Conservation (phyloP, 2,329 filamentous ascomycete genomes). For the Tympanopsis confertula region DNA sequence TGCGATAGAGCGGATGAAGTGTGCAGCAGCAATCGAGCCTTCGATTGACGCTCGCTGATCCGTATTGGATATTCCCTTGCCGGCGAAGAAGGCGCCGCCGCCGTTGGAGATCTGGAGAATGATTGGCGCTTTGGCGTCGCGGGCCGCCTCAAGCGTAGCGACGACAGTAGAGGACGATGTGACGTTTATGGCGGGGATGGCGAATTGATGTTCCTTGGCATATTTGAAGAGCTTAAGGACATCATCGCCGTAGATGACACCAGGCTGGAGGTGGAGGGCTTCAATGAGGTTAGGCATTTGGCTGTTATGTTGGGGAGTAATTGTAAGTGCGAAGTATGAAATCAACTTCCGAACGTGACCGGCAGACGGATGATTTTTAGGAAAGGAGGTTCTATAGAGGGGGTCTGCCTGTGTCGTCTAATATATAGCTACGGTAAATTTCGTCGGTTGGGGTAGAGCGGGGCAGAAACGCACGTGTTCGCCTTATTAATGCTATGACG, state of each 20-base stretch:
- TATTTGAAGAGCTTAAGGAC: conserved; percentile 27
- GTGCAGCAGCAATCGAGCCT: neutral
- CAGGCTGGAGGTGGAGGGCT: conserved; percentile 35
- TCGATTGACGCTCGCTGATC: neutral
- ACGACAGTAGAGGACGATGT: neutral
- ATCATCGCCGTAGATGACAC: conserved; percentile 42
- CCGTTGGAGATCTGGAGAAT: neutral
- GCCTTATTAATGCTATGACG: too few relatives aligned
- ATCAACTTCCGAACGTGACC: too few relatives aligned
- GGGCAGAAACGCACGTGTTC: too few relatives aligned
- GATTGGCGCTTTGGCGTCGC: neutral
- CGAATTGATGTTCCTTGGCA: neutral
- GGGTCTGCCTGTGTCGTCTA: too few relatives aligned
- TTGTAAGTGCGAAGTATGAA: too few relatives aligned
- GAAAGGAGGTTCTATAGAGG: too few relatives aligned
- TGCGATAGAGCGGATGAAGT: neutral
- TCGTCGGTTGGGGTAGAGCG: too few relatives aligned
- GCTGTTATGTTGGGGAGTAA: too few relatives aligned
- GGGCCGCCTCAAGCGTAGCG: neutral
- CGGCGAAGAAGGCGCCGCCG: neutral
- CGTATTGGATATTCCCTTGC: neutral
- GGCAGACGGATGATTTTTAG: too few relatives aligned
- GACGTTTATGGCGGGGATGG: neutral
- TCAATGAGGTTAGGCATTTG: neutral
- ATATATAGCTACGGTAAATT: too few relatives aligned